Percentiles rank a stretch among this genome's conserved stretches.
Evolutionary conservation across 2,329 filamentous ascomycete species (phyloP).

Genomic region (Cladophialophora yegresii): DNA sequence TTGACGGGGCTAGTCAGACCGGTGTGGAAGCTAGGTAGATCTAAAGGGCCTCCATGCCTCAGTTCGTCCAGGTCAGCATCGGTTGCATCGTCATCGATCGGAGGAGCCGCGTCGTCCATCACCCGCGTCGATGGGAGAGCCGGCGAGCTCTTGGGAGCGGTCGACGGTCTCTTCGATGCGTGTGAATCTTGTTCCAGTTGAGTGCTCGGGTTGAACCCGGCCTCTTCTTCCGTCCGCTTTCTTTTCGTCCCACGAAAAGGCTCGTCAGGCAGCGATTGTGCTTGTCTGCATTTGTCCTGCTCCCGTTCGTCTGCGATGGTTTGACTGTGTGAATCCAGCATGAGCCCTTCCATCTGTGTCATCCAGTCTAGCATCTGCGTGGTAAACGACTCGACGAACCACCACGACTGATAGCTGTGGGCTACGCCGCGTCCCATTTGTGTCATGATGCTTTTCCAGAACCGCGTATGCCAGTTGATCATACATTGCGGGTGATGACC

Average conservation of each 20-base stretch:
- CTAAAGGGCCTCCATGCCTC: constrained; percentile 34
- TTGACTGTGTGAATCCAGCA: constrained; percentile 32
- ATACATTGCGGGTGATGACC: constrained; percentile 49
- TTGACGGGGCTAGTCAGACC: constrained; percentile 35
- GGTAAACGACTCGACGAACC: constrained; percentile 39
- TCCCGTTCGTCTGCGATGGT: constrained; percentile 33
- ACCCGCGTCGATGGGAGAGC: constrained; percentile 16
- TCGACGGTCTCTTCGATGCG: constrained; percentile 19
- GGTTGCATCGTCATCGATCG: constrained; percentile 29
- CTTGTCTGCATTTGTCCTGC: constrained; percentile 32
- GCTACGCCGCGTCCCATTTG: constrained; percentile 49
- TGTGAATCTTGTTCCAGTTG: constrained; percentile 14
- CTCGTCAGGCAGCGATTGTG: constrained; percentile 3
- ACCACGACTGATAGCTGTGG: constrained; percentile 53
- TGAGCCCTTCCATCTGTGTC: constrained; percentile 36
- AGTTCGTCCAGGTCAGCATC: constrained; percentile 36
- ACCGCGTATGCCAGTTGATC: constrained; percentile 47
- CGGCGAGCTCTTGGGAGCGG: constrained; percentile 12
- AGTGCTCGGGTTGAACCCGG: constrained; percentile 10
- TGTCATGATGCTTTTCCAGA: constrained; percentile 50
- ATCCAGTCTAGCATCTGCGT: constrained; percentile 37
- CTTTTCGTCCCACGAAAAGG: constrained; percentile 21
- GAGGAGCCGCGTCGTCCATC: constrained; percentile 13
- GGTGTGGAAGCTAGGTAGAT: constrained; percentile 35
- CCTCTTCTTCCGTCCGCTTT: constrained; percentile 29